Conservation (phyloP, 176 grass and related monocot genomes). For the Avena eriantha region DNA sequence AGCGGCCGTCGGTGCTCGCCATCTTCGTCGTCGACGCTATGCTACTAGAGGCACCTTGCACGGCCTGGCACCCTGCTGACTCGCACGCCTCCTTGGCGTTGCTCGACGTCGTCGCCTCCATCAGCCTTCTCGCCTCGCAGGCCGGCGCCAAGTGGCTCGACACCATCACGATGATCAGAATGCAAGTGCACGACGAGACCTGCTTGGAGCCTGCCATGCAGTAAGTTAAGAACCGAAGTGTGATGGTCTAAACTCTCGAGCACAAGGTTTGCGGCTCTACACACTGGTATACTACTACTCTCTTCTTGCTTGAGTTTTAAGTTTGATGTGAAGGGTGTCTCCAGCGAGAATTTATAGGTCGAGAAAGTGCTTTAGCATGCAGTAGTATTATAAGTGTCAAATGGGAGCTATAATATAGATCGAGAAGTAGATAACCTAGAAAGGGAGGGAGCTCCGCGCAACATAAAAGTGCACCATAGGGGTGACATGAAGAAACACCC, state of each 20-base stretch:
- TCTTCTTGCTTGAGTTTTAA: not conserved
- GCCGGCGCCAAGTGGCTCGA: not conserved
- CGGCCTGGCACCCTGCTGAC: not conserved
- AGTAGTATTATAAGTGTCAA: not conserved
- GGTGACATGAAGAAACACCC: not conserved
- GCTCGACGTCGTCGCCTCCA: not conserved
- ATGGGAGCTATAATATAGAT: not conserved
- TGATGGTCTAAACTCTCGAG: not conserved
- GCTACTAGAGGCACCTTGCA: not conserved
- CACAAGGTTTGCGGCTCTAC: not conserved
- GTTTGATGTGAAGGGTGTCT: not conserved
- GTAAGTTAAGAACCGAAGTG: not conserved
- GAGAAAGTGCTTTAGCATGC: not conserved
- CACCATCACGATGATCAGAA: conserved; percentile 44
- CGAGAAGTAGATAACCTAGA: not conserved
- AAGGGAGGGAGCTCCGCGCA: not conserved
- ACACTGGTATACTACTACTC: not conserved
- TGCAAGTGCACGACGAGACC: conserved; percentile 10
- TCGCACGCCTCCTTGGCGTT: not conserved
- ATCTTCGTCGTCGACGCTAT: conserved; percentile 16
- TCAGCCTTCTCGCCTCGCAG: conserved; percentile 43
- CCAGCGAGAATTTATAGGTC: conserved; percentile 44
- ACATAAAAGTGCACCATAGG: not conserved
- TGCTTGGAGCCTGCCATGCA: conserved; percentile 47
- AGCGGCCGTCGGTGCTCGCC: conserved; percentile 48